These are phyloP conservation scores for Ceratocystis smalleyi DNA, from an alignment of 2,329 filamentous ascomycete genomes.

Conservation along the genomic window DNA sequence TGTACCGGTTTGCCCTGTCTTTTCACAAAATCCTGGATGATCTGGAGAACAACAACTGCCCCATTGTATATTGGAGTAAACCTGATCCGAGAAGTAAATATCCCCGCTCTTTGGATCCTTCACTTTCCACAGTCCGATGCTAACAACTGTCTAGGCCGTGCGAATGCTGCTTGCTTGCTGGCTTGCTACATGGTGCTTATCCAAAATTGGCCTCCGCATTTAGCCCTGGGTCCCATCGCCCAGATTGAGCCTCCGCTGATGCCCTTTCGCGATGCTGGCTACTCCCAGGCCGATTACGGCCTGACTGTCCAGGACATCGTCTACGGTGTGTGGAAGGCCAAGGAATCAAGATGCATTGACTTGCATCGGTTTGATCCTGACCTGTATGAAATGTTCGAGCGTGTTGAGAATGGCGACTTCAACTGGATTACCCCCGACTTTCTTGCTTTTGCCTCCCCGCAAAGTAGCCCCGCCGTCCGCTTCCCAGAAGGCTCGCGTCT, in stretches of 20 bases:
- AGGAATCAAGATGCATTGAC: slow-evolving; percentile 83
- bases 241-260: slow-evolving; percentile 95
- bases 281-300: slow-evolving; percentile 94
- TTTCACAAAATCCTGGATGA: slow-evolving; percentile 91
- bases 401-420: slow-evolving; percentile 97
- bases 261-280: slow-evolving; percentile 96
- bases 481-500: slow-evolving; percentile 58
- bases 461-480: slow-evolving; percentile 59
- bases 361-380: slow-evolving; percentile 90
- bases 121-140: neutral
- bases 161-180: slow-evolving; percentile 85
- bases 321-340: slow-evolving; percentile 97
- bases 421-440: slow-evolving; percentile 97
- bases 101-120: neutral
- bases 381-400: slow-evolving; percentile 90
- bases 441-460: slow-evolving; percentile 88
- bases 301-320: slow-evolving; percentile 94
- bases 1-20: slow-evolving; percentile 90
- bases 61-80: slow-evolving; percentile 91
- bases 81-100: slow-evolving; percentile 68
- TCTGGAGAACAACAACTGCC: slow-evolving; percentile 73
- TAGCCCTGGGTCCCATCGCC: slow-evolving; percentile 86
- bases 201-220: slow-evolving; percentile 91
- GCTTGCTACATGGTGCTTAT: slow-evolving; percentile 99
- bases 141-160: slow-evolving; percentile 45